These are phyloP conservation scores for Cenococcum geophilum DNA, from an alignment of 495 filamentous ascomycete species.

Conservation along the genomic window DNA sequence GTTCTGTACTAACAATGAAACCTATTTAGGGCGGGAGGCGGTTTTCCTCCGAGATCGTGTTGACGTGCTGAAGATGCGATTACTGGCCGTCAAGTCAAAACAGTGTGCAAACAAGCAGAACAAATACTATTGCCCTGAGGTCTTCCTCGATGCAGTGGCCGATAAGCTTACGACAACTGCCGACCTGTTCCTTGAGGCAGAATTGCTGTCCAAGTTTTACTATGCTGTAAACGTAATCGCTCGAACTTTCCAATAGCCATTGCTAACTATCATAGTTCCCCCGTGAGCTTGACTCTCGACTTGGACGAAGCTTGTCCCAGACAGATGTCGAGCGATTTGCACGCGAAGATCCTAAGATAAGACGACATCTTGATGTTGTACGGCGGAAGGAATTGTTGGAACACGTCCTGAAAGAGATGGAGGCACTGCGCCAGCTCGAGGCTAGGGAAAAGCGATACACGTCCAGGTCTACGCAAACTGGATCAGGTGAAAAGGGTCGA, in stretches of 20 bases:
- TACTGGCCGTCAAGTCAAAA: conserved; percentile 75
- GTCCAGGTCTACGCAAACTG: conserved; percentile 14
- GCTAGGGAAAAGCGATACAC: conserved; percentile 35
- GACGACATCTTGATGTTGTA: conserved; percentile 84
- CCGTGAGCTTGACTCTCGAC: conserved; percentile 76
- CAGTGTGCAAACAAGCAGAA: conserved; percentile 76
- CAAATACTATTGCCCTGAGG: conserved; percentile 94
- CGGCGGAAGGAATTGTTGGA: conserved; percentile 87
- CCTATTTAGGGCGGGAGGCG: conserved; percentile 68
- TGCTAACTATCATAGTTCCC: conserved; percentile 55
- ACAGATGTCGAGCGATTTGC: conserved; percentile 84
- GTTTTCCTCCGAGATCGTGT: conserved; percentile 88
- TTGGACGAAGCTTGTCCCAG: conserved; percentile 74
- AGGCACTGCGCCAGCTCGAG: conserved; percentile 74
- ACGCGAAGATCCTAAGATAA: conserved; percentile 81
- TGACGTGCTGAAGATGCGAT: conserved; percentile 82
- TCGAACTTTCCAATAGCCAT: neutral
- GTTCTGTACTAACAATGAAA: neutral
- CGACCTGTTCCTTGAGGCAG: conserved; percentile 95
- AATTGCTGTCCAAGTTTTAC: conserved; percentile 94
- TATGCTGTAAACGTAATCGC: conserved; percentile 51
- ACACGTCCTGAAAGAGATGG: conserved; percentile 88
- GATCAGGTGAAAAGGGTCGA: conserved; percentile 21
- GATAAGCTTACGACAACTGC: conserved; percentile 92
- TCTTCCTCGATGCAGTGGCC: conserved; percentile 94